Conservation (phyloP, 177 flowering plant genomes). For the Telopea speciosissima region DNA sequence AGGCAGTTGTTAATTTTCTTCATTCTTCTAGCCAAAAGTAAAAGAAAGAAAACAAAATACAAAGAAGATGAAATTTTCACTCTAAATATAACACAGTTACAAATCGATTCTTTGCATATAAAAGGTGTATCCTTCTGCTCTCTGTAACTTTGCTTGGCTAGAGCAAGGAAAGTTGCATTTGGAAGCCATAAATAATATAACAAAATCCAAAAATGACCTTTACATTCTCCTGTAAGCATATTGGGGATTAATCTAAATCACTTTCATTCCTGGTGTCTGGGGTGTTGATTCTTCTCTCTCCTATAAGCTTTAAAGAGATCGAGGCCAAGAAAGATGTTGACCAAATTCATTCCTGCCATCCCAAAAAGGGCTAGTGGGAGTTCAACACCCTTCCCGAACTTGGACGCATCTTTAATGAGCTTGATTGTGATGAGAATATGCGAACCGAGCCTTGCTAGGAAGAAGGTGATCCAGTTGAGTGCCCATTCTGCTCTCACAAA, state of each 20-base stretch:
- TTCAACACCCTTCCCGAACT: constrained; percentile 70
- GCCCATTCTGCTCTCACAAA: constrained; percentile 69
- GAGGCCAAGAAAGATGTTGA: constrained; percentile 65
- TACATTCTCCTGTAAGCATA: no score
- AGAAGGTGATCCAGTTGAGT: constrained; percentile 60
- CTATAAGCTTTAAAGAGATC: constrained; percentile 68
- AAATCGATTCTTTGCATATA: no score
- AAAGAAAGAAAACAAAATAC: no score
- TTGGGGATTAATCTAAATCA: no score
- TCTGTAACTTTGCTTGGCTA: no score
- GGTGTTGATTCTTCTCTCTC: constrained; percentile 37
- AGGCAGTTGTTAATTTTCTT: no score
- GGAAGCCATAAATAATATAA: no score
- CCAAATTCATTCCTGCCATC: constrained; percentile 89
- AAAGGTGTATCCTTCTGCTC: no score
- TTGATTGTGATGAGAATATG: constrained; percentile 78
- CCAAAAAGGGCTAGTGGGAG: constrained; percentile 84
- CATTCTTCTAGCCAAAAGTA: no score
- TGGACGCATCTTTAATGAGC: constrained; percentile 69
- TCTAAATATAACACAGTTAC: no score
- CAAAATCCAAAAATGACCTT: background rate
- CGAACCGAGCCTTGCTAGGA: constrained; percentile 48
- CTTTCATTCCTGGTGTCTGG: constrained; percentile 16
- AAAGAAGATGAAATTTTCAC: no score
- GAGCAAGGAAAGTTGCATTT: no score